Evolutionary conservation across 176 grass and related monocot genomes (phyloP), one percentile per base, ranked within the genome.

Genomic region (Carex pumila): DNA sequence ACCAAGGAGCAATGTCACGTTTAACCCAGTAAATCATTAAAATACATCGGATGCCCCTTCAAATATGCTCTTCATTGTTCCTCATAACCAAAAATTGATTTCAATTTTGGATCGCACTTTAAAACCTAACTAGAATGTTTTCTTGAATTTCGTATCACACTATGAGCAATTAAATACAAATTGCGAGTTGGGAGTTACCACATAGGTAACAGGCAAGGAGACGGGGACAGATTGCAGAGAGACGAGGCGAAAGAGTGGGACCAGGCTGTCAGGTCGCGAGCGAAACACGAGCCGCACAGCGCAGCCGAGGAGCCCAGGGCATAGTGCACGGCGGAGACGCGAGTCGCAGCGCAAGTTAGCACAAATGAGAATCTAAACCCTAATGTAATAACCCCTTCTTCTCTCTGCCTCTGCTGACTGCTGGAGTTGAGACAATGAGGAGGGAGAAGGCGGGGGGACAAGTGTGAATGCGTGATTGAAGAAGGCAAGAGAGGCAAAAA

Each of bases 121-220:
- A 71, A 71, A 71, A 71, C 68, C 68, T 45, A 47, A 70, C 66
- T 70, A 17, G 15, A 70, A 70, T 65, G 11, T 12, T 72, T 72
- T 72, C 69, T 49, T 72, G 3, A 47, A 72, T 72, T 49, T 49
- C 69, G 22, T 18, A 39, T 39, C 22, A 68, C 47, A 72, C 18
- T 21, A 72, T 47, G 9, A 72, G 3, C 41, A 30, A 70, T n/a
- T 70, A n/a, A 70, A 70, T 37, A 70, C 34, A 30, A 32, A 55
- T 18, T 12, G 49, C 12, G 30, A 77, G 72, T 9, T 77, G 10
- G 49, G 72, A 76, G 72, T 15, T 55, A 77, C 72, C 72, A 14
- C 25, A 14, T 15, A 54, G 22, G 11, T 9, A 54, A 53, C 34
- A 41, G 34, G 4, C 0, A 43, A 70, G 34, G 21, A 77, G 3